A percentile compares a stretch with the other conserved stretches of the same genome.
phyloP scores from a whole-genome alignment of 345 rosid genomes.

The Ceriops tagal region DNA sequence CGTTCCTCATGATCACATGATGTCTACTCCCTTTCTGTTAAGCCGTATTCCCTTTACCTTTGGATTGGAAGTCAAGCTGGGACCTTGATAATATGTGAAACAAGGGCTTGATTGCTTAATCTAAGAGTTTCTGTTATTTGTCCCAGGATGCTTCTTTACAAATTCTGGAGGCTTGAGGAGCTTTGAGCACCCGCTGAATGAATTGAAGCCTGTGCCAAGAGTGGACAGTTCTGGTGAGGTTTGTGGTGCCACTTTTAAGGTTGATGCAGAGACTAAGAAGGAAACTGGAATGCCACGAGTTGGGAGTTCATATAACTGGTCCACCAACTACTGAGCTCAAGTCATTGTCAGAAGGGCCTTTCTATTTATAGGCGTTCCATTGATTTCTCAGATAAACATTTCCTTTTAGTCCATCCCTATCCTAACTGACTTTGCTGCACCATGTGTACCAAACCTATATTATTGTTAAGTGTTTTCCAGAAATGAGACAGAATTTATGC shows the following conservation, averaged over 20 bases:
- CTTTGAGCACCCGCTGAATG: constrained; percentile 76
- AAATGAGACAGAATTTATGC: constrained; percentile 10
- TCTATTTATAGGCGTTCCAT: constrained; percentile 21
- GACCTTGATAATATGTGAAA: not conserved
- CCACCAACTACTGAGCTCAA: constrained; percentile 41
- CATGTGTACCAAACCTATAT: constrained; percentile 8
- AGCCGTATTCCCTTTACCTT: not conserved
- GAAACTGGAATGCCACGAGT: constrained; percentile 79
- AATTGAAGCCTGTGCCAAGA: constrained; percentile 85
- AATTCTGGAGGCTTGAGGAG: constrained; percentile 92
- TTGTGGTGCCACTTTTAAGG: constrained; percentile 74
- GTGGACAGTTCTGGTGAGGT: constrained; percentile 89
- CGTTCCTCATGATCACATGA: not conserved
- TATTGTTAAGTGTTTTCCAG: not conserved
- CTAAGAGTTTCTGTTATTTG: constrained; percentile 11
- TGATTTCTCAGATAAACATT: constrained; percentile 14
- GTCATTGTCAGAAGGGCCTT: constrained; percentile 14
- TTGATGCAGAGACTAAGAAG: constrained; percentile 74
- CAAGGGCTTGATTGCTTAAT: not conserved
- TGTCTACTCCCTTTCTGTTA: too few relatives aligned
- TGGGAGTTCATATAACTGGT: constrained; percentile 93
- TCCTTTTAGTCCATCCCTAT: constrained; percentile 1
- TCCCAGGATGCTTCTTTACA: constrained; percentile 88
- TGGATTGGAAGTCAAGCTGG: not conserved
- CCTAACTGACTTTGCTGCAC: constrained; percentile 14